Evolutionary conservation across 495 filamentous ascomycete species (phyloP).

Genomic region (Recurvomyces mirabilis): DNA sequence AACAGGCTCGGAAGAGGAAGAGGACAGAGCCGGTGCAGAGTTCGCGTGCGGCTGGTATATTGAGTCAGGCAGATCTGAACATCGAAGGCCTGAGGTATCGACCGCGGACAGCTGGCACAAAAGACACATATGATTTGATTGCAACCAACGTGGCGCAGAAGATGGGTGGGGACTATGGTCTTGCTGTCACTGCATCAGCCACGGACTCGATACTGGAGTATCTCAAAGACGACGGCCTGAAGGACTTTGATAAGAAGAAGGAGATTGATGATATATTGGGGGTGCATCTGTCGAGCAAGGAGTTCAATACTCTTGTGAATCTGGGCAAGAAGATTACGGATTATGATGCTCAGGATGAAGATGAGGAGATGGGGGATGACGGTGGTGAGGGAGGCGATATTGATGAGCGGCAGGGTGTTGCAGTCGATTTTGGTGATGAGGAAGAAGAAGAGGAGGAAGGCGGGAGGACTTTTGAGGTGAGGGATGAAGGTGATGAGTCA

Average conservation of each 20-base stretch:
- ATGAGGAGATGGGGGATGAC: constrained; percentile 66
- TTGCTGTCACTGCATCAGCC: constrained; percentile 81
- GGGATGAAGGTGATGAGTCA: constrained; percentile 59
- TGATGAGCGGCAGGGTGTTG: constrained; percentile 90
- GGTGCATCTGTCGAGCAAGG: constrained; percentile 66
- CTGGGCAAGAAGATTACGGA: constrained; percentile 98
- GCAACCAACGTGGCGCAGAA: constrained; percentile 77
- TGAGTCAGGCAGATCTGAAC: constrained; percentile 73
- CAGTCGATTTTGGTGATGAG: constrained; percentile 89
- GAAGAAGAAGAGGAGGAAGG: constrained; percentile 86
- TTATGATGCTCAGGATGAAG: constrained; percentile 93
- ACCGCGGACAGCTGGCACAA: constrained; percentile 81
- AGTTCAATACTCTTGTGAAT: constrained; percentile 95
- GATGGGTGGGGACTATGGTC: constrained; percentile 81
- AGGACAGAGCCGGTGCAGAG: constrained; percentile 55
- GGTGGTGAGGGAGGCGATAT: constrained; percentile 50
- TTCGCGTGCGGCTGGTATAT: constrained; percentile 63
- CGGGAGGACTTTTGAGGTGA: constrained; percentile 61
- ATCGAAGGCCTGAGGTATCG: constrained; percentile 81
- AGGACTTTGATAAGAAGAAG: constrained; percentile 97
- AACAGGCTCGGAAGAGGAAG: constrained; percentile 81
- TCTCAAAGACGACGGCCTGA: constrained; percentile 89
- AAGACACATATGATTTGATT: constrained; percentile 93
- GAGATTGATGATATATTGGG: constrained; percentile 91
- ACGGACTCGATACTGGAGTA: constrained; percentile 85